Percentiles rank a stretch among this genome's conserved stretches.
Evolutionary conservation across 495 filamentous ascomycete species (phyloP).

Genomic region (Hypoxylon crocopeplum): DNA sequence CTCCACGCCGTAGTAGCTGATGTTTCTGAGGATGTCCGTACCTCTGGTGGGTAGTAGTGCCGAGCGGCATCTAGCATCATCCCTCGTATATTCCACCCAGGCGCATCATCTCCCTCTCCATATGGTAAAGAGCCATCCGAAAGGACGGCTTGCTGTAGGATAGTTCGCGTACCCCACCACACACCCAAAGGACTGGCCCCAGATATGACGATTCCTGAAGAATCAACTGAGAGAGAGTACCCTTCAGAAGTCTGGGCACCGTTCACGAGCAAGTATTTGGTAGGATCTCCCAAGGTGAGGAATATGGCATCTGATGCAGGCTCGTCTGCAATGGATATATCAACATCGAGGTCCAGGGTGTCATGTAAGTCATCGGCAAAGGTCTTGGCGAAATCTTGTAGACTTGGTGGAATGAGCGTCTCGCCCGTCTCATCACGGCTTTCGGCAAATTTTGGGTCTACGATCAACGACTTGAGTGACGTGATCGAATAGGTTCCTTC

Average conservation of each 20-base stretch:
- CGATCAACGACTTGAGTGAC: slow-evolving; percentile 46
- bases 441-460: slow-evolving; percentile 49
- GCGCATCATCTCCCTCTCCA: slow-evolving; percentile 51
- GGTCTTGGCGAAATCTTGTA: slow-evolving; percentile 50
- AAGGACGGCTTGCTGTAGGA: slow-evolving; percentile 55
- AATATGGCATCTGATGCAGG: slow-evolving; percentile 48
- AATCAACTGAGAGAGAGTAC: slow-evolving; percentile 51
- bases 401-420: slow-evolving; percentile 57
- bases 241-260: slow-evolving; percentile 54
- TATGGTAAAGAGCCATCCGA: slow-evolving; percentile 41
- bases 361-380: slow-evolving; percentile 50
- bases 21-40: slow-evolving; percentile 11
- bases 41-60: slow-evolving; percentile 56
- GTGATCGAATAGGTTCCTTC: slow-evolving; percentile 40
- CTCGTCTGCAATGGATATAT: slow-evolving; percentile 26
- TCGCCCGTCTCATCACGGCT: slow-evolving; percentile 47
- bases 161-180: slow-evolving; percentile 60
- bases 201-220: slow-evolving; percentile 49
- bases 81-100: slow-evolving; percentile 58
- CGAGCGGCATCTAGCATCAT: slow-evolving; percentile 59
- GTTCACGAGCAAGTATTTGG: slow-evolving; percentile 49
- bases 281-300: slow-evolving; percentile 51
- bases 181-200: slow-evolving; percentile 59
- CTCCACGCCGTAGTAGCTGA: background rate
- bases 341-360: slow-evolving; percentile 38